phyloP scores from a whole-genome alignment of 352 stramenopile species.

The Pythium sukuiense region DNA sequence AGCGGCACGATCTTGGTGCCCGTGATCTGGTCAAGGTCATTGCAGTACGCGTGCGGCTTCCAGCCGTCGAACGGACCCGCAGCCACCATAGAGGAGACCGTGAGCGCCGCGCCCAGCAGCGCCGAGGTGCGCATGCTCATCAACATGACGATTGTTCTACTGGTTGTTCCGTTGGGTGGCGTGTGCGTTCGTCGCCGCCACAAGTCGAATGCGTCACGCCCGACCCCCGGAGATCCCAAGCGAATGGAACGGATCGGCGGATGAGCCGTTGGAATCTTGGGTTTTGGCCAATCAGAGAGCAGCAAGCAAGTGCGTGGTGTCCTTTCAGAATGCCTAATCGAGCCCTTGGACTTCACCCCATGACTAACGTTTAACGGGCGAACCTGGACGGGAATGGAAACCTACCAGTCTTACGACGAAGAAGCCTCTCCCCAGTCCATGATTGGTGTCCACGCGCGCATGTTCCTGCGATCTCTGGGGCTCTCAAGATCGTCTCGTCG shows the following conservation, averaged over 20 bases:
- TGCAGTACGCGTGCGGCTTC: slow-evolving; percentile 83
- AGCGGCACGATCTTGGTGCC: slow-evolving; percentile 58
- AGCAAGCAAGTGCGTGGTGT: slow-evolving; percentile 21
- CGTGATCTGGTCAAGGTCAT: slow-evolving; percentile 63
- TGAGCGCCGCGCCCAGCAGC: slow-evolving; percentile 20
- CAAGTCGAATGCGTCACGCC: slow-evolving; percentile 1
- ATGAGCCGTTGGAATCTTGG: slow-evolving; percentile 21
- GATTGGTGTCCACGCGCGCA: too few species aligned
- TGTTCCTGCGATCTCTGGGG: too few species aligned
- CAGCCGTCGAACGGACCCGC: slow-evolving; percentile 68
- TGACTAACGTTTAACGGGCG: neutral
- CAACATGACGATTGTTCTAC: slow-evolving; percentile 7
- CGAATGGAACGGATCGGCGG: slow-evolving; percentile 5
- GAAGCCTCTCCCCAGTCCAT: too few species aligned
- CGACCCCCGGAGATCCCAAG: neutral
- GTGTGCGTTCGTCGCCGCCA: neutral
- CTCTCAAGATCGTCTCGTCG: too few species aligned
- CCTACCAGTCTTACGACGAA: too few species aligned
- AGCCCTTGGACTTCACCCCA: neutral
- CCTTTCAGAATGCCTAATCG: slow-evolving; percentile 14
- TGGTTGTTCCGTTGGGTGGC: neutral
- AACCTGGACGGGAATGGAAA: neutral
- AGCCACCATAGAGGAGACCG: slow-evolving; percentile 25
- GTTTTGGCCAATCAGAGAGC: slow-evolving; percentile 22
- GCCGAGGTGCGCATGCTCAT: slow-evolving; percentile 11